A percentile compares a stretch with the other conserved stretches of the same genome.
Conservation (phyloP, 225 moss, liverwort and hornwort species). For the Asterella californica region DNA sequence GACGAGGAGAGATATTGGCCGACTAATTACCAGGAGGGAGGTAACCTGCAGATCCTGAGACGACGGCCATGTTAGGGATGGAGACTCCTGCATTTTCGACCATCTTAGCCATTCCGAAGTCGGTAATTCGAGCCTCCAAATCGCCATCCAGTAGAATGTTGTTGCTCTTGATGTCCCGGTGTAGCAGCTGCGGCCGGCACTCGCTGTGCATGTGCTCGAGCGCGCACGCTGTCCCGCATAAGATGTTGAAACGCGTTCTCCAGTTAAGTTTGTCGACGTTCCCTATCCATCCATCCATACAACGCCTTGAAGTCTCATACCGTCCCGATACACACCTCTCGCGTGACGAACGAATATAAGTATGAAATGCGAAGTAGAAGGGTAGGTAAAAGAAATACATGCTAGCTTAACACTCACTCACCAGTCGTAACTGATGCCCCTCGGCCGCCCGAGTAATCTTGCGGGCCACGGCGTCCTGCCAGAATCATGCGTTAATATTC, state of each 20-base stretch:
- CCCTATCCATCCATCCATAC: not conserved
- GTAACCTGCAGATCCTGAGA: conserved; percentile 59
- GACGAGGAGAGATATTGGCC: not conserved
- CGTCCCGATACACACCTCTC: not conserved
- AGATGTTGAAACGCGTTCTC: conserved; percentile 46
- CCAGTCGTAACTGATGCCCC: not conserved
- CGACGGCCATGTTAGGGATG: conserved; percentile 36
- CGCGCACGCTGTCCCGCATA: conserved; percentile 51
- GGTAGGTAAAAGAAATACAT: too few species aligned
- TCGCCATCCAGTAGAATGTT: conserved; percentile 58
- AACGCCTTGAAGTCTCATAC: not conserved
- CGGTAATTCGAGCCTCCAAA: conserved; percentile 58
- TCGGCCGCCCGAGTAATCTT: not conserved
- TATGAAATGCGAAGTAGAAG: not conserved
- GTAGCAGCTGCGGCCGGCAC: conserved; percentile 50
- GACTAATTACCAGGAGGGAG: conserved; percentile 56
- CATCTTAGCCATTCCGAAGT: conserved; percentile 61
- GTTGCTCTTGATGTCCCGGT: conserved; percentile 58
- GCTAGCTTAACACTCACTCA: not conserved
- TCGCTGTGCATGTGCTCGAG: conserved; percentile 59
- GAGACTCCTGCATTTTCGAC: conserved; percentile 48
- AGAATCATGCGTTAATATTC: not conserved
- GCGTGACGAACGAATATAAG: not conserved
- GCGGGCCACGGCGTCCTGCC: not conserved
- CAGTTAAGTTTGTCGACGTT: conserved; percentile 44